Evolutionary conservation across 345 rosid genomes (phyloP).

Genomic region (Laguncularia racemosa): DNA sequence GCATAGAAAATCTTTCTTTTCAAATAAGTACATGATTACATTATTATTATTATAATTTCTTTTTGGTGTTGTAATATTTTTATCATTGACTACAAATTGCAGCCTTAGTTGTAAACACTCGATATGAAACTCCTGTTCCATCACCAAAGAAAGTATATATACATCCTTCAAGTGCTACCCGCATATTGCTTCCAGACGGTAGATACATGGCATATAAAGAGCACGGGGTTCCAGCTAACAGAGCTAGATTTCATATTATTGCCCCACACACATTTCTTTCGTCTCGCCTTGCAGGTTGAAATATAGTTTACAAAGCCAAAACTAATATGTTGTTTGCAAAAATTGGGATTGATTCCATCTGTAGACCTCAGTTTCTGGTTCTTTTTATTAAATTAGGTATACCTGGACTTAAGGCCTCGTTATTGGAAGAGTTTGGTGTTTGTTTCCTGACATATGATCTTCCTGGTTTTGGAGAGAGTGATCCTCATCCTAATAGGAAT

Average conservation of each 20-base stretch:
- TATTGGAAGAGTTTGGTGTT: constrained; percentile 63
- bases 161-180: constrained; percentile 61
- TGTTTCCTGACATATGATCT: constrained; percentile 60
- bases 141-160: constrained; percentile 31
- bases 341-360: background rate
- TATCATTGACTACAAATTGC: constrained; percentile 16
- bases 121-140: constrained; percentile 16
- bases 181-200: constrained; percentile 60
- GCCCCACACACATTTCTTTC: constrained; percentile 63
- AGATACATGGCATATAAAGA: constrained; percentile 58
- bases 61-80: constrained; percentile 4
- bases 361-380: constrained; percentile 7
- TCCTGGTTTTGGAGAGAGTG: constrained; percentile 84
- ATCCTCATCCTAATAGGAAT: constrained; percentile 48
- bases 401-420: constrained; percentile 56
- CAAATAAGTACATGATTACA: background rate
- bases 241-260: constrained; percentile 52
- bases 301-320: background rate
- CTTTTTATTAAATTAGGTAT: constrained; percentile 28
- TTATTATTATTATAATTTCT: background rate
- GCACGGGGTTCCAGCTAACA: constrained; percentile 47
- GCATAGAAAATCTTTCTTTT: constrained; percentile 2
- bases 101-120: constrained; percentile 31
- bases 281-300: constrained; percentile 60
- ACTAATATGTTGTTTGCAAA: background rate